Evolutionary conservation across 192 early-diverging fungal genomes (phyloP).

Genomic region (Hyaloraphidium curvatum): DNA sequence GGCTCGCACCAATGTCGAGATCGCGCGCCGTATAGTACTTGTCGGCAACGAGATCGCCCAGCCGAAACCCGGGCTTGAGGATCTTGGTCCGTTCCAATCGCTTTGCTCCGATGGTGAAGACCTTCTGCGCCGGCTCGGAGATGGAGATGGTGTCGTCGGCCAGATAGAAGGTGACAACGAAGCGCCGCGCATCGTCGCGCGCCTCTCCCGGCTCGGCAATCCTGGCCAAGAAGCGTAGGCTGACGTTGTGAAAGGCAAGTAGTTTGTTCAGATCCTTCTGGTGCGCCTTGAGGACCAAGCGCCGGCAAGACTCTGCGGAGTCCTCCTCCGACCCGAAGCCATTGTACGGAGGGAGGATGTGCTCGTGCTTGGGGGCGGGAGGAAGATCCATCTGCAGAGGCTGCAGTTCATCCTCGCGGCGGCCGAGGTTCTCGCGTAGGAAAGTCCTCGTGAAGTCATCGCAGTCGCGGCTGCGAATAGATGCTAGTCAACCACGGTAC

Average conservation of each 20-base stretch:
- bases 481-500: background rate
- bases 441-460: conserved; percentile 37
- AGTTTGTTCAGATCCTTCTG: conserved; percentile 48
- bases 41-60: conserved; percentile 16
- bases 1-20: conserved; percentile 28
- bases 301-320: conserved; percentile 31
- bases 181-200: conserved; percentile 31
- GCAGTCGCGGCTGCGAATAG: conserved; percentile 31
- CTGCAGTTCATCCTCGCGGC: too few relatives aligned
- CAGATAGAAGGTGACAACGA: conserved; percentile 36
- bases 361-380: too few relatives aligned
- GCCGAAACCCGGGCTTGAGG: conserved; percentile 26
- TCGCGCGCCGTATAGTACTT: conserved; percentile 30
- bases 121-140: conserved; percentile 40
- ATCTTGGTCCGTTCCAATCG: conserved; percentile 39
- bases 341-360: conserved; percentile 31
- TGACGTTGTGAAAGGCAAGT: conserved; percentile 41
- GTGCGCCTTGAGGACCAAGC: conserved; percentile 37
- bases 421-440: conserved; percentile 26
- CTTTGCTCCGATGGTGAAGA: conserved; percentile 38
- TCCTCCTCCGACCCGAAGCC: conserved; percentile 42
- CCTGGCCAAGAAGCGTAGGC: conserved; percentile 33
- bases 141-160: conserved; percentile 44
- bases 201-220: too few relatives aligned
- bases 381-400: too few relatives aligned